Evolutionary conservation across 257 asterid genomes (phyloP).

Genomic region (Craterostigma plantagineum): DNA sequence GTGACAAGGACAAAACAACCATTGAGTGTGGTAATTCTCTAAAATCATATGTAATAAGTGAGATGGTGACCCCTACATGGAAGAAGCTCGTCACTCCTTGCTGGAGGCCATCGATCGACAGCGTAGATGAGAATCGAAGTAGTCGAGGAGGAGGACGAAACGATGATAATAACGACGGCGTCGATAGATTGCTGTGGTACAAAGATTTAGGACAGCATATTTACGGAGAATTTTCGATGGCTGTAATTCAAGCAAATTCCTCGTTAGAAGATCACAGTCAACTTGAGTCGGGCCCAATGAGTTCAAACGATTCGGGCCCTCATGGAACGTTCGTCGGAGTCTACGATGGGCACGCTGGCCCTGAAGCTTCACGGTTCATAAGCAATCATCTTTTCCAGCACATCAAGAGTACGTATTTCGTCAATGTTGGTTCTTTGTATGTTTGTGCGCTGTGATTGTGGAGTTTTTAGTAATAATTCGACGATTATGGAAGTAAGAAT

Average conservation of each 20-base stretch:
- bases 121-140: constrained; percentile 25
- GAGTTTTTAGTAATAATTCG: too few species aligned
- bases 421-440: too few species aligned
- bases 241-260: constrained; percentile 64
- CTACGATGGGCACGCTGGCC: constrained; percentile 89
- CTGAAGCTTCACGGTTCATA: constrained; percentile 59
- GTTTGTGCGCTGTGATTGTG: too few species aligned
- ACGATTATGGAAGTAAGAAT: too few species aligned
- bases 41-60: too few species aligned
- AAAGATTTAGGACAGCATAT: constrained; percentile 55
- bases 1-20: too few species aligned
- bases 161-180: constrained; percentile 15
- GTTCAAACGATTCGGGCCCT: constrained; percentile 38
- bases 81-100: constrained; percentile 49
- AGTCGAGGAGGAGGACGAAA: constrained; percentile 19
- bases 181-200: constrained; percentile 66
- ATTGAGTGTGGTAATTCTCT: too few species aligned
- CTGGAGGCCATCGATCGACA: constrained; percentile 37
- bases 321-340: constrained; percentile 76
- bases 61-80: constrained; percentile 46
- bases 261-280: constrained; percentile 68
- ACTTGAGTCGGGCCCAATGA: constrained; percentile 73
- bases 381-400: constrained; percentile 39
- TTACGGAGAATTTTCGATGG: constrained; percentile 75
- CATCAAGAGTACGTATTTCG: constrained; percentile 56